Conservation (phyloP, 495 filamentous ascomycete genomes). For the Trichoderma reesei region DNA sequence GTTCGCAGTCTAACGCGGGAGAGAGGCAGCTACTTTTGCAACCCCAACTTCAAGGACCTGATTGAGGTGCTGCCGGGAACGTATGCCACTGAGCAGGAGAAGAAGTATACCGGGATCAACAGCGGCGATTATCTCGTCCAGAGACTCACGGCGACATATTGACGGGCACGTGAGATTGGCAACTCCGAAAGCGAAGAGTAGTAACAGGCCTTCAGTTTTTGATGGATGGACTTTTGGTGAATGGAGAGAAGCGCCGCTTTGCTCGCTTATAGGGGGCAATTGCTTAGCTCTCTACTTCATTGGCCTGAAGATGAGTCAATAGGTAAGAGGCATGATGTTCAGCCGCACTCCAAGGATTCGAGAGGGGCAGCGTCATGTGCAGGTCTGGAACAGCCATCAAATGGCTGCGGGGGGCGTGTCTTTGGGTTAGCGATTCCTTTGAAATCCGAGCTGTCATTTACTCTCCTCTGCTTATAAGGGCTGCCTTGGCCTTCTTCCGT, state of each 20-base stretch:
- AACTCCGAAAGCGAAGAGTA: background rate
- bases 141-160: conserved; percentile 66
- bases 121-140: conserved; percentile 76
- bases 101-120: conserved; percentile 71
- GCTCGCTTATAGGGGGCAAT: no score
- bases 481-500: background rate
- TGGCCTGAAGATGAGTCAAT: no score
- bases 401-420: background rate
- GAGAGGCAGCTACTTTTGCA: conserved; percentile 70
- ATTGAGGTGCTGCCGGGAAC: conserved; percentile 89
- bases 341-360: background rate
- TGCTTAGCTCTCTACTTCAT: no score
- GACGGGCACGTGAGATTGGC: background rate
- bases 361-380: conserved; percentile 1
- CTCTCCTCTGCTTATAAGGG: background rate
- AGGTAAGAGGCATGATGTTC: background rate
- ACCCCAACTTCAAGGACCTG: conserved; percentile 66
- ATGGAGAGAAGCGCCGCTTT: background rate
- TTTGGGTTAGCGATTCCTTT: background rate
- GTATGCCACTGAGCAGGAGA: conserved; percentile 54
- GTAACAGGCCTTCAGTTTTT: background rate
- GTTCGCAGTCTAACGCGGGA: conserved; percentile 16
- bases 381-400: background rate
- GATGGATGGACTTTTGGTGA: no score
- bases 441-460: background rate